Evolutionary conservation across 2,329 filamentous ascomycete genomes (phyloP).

Genomic region (Aspergillus hortae): DNA sequence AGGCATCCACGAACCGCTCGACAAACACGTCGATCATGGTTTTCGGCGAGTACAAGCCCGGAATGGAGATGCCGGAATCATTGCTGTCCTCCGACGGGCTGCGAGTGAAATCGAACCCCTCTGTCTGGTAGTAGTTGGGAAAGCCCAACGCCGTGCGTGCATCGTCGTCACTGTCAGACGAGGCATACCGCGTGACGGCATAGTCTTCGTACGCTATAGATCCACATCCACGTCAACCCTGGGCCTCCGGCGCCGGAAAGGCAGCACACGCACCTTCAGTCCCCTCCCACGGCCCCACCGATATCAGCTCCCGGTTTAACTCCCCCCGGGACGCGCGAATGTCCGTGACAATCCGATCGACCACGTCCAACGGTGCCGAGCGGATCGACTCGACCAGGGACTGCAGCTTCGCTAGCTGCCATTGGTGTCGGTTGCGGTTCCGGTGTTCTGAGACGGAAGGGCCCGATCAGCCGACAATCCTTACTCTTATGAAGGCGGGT

Average conservation of each 20-base stretch:
- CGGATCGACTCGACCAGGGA: constrained; percentile 33
- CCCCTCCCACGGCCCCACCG: constrained; percentile 22
- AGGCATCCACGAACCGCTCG: constrained; percentile 38
- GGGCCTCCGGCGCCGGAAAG: neutral
- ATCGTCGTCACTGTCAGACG: constrained; percentile 9
- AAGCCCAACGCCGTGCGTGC: constrained; percentile 10
- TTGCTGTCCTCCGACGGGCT: constrained; percentile 19
- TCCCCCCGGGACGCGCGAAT: constrained; percentile 23
- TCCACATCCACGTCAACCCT: neutral
- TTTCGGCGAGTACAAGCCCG: constrained; percentile 18
- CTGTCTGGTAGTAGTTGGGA: neutral
- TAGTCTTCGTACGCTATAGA: neutral
- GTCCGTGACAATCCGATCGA: constrained; percentile 29
- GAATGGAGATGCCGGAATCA: constrained; percentile 22
- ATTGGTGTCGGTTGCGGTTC: constrained; percentile 17
- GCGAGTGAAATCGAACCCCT: constrained; percentile 5
- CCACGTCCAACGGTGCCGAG: constrained; percentile 27
- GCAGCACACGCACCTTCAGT: constrained; percentile 18
- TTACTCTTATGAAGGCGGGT: neutral
- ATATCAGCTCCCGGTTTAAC: constrained; percentile 10
- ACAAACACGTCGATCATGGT: constrained; percentile 35
- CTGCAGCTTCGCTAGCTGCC: constrained; percentile 29
- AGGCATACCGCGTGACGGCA: neutral
- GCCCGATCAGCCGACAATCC: neutral
- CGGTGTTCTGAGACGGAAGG: constrained; percentile 10